These are phyloP conservation scores for Amylocystis lapponica DNA, from an alignment of 768 basidiomycete species.

Conservation along the genomic window DNA sequence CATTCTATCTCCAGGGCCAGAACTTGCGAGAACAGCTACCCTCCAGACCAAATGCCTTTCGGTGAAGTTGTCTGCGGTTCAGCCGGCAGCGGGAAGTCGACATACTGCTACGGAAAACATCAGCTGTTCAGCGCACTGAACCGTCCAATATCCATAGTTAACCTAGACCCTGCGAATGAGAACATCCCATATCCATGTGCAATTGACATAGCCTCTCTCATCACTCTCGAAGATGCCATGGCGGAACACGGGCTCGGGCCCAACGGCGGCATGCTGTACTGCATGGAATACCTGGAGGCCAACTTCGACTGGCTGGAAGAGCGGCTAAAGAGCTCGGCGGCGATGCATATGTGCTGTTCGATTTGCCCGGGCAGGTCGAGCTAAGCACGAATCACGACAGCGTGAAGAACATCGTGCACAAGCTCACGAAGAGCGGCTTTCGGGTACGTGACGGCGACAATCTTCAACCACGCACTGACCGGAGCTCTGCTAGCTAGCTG, in stretches of 20 bases:
- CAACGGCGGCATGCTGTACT: constrained; percentile 94
- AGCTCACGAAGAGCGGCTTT: constrained; percentile 68
- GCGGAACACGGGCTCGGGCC: constrained; percentile 79
- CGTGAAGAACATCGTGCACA: constrained; percentile 71
- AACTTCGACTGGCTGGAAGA: constrained; percentile 88
- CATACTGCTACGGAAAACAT: constrained; percentile 82
- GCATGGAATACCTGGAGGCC: constrained; percentile 94
- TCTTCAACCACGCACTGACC: constrained; percentile 1
- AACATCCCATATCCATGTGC: constrained; percentile 88
- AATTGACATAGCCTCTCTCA: constrained; percentile 76
- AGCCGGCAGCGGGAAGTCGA: constrained; percentile 84
- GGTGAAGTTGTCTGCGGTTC: constrained; percentile 85
- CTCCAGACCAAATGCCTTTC: too few relatives aligned
- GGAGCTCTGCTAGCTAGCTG: constrained; percentile 60
- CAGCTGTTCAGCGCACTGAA: constrained; percentile 84
- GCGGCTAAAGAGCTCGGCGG: constrained; percentile 56
- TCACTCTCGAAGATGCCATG: constrained; percentile 88
- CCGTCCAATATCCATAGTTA: constrained; percentile 85
- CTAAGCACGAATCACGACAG: constrained; percentile 94
- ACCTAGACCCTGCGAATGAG: constrained; percentile 94
- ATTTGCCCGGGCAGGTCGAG: constrained; percentile 96
- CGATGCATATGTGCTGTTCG: constrained; percentile 88
- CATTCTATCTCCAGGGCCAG: too few relatives aligned
- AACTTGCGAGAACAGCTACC: too few relatives aligned
- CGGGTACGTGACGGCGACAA: constrained; percentile 53